These are phyloP conservation scores for Clarkia xantiana DNA, from an alignment of 345 rosid genomes.

Conservation along the genomic window DNA sequence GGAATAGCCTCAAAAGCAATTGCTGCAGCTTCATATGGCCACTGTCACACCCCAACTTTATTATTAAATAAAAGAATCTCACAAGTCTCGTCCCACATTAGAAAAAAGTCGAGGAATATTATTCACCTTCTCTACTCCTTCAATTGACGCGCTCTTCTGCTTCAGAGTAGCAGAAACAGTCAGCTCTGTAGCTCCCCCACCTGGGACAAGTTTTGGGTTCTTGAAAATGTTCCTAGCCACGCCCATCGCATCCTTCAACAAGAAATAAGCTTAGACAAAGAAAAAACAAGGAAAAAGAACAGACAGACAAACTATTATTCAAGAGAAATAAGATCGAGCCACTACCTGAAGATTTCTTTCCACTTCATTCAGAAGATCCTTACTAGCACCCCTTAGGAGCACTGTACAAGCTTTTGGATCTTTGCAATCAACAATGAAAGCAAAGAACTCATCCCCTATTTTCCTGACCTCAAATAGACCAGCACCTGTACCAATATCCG, in stretches of 20 bases:
- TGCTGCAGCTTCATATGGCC: constrained; percentile 99
- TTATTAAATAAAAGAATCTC: background rate
- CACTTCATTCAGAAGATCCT: constrained; percentile 93
- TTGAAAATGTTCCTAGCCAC: constrained; percentile 92
- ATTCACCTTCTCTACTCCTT: constrained; percentile 81
- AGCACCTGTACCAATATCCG: constrained; percentile 94
- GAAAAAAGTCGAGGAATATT: background rate
- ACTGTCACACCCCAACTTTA: constrained; percentile 25
- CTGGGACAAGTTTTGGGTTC: constrained; percentile 88
- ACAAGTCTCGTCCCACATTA: background rate
- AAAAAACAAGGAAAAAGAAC: too few species aligned
- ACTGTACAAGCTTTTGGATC: constrained; percentile 93
- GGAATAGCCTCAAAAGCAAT: constrained; percentile 95
- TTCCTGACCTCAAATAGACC: constrained; percentile 91
- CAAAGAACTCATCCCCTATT: constrained; percentile 90
- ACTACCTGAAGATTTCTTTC: constrained; percentile 90
- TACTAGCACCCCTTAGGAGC: constrained; percentile 92
- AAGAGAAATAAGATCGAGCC: constrained; percentile 1
- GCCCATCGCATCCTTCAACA: constrained; percentile 80
- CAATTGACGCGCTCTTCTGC: constrained; percentile 82
- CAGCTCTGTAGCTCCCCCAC: constrained; percentile 90
- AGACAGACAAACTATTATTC: constrained; percentile 4
- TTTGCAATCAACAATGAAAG: constrained; percentile 78
- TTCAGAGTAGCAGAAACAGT: constrained; percentile 86
- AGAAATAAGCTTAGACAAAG: constrained; percentile 8